These are phyloP conservation scores for Musa schizocarpa DNA, from an alignment of 176 grass and related monocot genomes.

Conservation along the genomic window DNA sequence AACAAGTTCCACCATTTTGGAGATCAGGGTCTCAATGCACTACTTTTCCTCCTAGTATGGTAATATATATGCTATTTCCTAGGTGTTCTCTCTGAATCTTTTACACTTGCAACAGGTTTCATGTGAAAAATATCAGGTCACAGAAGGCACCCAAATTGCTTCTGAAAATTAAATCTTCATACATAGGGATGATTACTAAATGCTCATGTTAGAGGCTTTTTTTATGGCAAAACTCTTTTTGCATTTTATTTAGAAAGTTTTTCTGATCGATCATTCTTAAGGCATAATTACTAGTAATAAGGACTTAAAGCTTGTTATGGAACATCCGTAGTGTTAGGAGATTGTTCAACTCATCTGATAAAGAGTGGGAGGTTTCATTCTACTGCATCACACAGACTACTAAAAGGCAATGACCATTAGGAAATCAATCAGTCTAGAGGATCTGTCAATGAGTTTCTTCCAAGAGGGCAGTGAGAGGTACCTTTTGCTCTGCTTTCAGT, in stretches of 20 bases:
- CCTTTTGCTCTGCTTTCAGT: slow-evolving; percentile 67
- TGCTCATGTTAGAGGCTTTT: background rate
- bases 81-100: too few relatives aligned
- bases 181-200: too few relatives aligned
- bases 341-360: too few relatives aligned
- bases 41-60: too few relatives aligned
- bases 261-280: background rate
- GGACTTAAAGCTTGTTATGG: background rate
- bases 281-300: background rate
- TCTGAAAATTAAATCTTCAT: too few relatives aligned
- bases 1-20: background rate
- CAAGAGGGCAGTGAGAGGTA: background rate
- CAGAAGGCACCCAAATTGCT: too few relatives aligned
- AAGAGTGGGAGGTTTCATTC: background rate
- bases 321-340: too few relatives aligned
- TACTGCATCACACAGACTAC: background rate
- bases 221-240: background rate
- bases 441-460: background rate
- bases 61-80: too few relatives aligned
- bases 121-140: too few relatives aligned
- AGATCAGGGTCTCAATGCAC: too few relatives aligned
- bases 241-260: background rate
- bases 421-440: background rate
- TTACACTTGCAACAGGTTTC: too few relatives aligned
- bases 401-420: background rate